A percentile compares a stretch with the other conserved stretches of the same genome.
These are phyloP conservation scores for Colletotrichum plurivorum DNA, from an alignment of 2,329 filamentous ascomycete genomes.

Conservation along the genomic window DNA sequence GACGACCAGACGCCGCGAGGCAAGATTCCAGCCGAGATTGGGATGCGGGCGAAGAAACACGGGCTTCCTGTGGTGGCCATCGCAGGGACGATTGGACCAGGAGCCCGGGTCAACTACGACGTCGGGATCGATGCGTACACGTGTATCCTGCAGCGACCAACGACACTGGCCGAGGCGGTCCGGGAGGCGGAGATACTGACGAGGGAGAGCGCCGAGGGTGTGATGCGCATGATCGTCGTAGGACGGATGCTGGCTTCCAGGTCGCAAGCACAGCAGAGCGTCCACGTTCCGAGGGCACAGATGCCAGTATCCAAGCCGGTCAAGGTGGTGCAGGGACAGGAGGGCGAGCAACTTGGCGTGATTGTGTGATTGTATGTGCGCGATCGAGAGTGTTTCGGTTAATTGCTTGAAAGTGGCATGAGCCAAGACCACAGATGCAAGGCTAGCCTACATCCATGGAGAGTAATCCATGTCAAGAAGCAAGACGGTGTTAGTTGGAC, in stretches of 20 bases:
- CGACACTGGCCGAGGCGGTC: conserved; percentile 49
- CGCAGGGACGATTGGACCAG: conserved; percentile 53
- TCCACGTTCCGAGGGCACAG: not conserved
- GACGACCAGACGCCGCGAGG: conserved; percentile 66
- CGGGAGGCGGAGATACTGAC: conserved; percentile 49
- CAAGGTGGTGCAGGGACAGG: not conserved
- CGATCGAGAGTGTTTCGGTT: not conserved
- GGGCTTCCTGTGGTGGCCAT: conserved; percentile 60
- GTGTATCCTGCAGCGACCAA: conserved; percentile 51
- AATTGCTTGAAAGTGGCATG: conserved; percentile 12
- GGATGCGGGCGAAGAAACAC: conserved; percentile 59
- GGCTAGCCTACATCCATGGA: no score
- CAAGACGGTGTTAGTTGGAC: conserved; percentile 6
- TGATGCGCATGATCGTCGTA: conserved; percentile 51
- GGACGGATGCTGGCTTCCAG: conserved; percentile 47
- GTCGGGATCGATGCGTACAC: conserved; percentile 52
- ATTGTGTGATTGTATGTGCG: conserved; percentile 8
- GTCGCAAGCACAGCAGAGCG: conserved; percentile 16
- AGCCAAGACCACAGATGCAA: conserved; percentile 27
- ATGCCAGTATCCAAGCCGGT: not conserved
- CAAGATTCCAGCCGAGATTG: conserved; percentile 68
- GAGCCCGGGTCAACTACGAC: conserved; percentile 51
- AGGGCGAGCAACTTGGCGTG: conserved; percentile 9
- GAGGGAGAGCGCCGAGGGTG: conserved; percentile 50
- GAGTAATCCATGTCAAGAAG: not conserved